Evolutionary conservation across 148 eudicot genomes (phyloP).

Genomic region (Fallopia convolvulus): DNA sequence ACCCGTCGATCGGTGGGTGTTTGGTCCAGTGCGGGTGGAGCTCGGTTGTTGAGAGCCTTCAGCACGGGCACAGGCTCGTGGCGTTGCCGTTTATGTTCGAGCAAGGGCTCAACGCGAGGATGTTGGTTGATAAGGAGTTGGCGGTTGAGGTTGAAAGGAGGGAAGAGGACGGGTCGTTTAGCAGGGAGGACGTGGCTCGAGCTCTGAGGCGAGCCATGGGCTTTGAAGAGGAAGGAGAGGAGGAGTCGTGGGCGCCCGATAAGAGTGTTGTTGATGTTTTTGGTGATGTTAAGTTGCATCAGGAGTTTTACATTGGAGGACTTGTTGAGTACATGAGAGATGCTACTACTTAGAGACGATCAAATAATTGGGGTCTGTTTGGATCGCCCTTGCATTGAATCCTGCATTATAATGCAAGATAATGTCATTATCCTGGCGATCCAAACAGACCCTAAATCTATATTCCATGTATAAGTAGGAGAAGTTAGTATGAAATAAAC

Average conservation of each 20-base stretch:
- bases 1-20: slow-evolving; percentile 13
- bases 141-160: slow-evolving; percentile 11
- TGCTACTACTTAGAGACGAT: background rate
- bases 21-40: slow-evolving; percentile 16
- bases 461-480: too few relatives aligned
- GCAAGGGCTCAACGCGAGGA: slow-evolving; percentile 15
- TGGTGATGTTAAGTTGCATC: slow-evolving; percentile 13
- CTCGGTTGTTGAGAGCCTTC: slow-evolving; percentile 9
- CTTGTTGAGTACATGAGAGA: background rate
- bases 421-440: too few relatives aligned
- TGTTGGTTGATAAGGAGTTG: slow-evolving; percentile 2
- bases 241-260: background rate
- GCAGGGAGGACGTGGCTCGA: slow-evolving; percentile 6
- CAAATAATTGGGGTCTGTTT: too few relatives aligned
- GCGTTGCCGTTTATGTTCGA: slow-evolving; percentile 13
- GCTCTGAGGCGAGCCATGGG: slow-evolving; percentile 7
- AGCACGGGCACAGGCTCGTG: slow-evolving; percentile 3
- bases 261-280: background rate
- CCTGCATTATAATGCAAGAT: too few relatives aligned
- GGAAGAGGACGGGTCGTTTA: slow-evolving; percentile 12
- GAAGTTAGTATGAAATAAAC: too few relatives aligned
- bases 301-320: background rate
- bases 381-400: too few relatives aligned
- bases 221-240: slow-evolving; percentile 7
- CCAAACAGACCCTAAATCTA: too few relatives aligned